Evolutionary conservation across 192 early-diverging fungal genomes (phyloP), one percentile per base, ranked within the genome.

Genomic region (Umbelopsis sp.): DNA sequence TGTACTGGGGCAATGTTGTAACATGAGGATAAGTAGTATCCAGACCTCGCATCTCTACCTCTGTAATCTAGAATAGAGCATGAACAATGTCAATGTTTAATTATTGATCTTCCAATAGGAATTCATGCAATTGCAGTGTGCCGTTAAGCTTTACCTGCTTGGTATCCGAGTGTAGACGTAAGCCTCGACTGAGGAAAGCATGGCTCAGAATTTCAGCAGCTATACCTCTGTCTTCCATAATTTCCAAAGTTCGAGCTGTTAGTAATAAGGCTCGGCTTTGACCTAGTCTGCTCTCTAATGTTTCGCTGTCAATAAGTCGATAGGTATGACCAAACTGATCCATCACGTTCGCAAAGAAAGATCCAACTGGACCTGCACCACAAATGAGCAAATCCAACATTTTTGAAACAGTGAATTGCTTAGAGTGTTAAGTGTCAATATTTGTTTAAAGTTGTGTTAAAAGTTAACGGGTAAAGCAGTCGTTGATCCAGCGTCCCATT

Each of bases 281-380:
- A 31, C 59, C 68, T 12, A 54, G 59, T 51, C 53, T 54, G 1
- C 56, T 45, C 7, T 29, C 26, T 1, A 65, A 1, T 4, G 56
- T 34, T 1, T 22, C 69, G 17, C 43, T 53, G 47, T 75, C 73
- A 6, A 75, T 32, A 22, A 68, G n/a, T 32, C 47, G 59, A 44
- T 69, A 56, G 8, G 68, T 51, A 38, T 75, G 73, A 0, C 73
- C 73, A 20, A 41, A 26, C 34, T 45, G 62, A 4, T 56, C 59
- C 47, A 75, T 69, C 25, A 65, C 24, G 14, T 75, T 70, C 7
- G 68, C 68, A 52, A 75, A 65, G 2, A 66, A 75, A 3, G 45
- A 56, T 47, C 73, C 73, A 16, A 75, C 73, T 2, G 73, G 73
- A 21, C 73, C 73, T 17, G 73, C 73, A 20, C 73, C 73, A 32